Conservation (phyloP, 768 basidiomycete species). For the Leccinellum luteum region DNA sequence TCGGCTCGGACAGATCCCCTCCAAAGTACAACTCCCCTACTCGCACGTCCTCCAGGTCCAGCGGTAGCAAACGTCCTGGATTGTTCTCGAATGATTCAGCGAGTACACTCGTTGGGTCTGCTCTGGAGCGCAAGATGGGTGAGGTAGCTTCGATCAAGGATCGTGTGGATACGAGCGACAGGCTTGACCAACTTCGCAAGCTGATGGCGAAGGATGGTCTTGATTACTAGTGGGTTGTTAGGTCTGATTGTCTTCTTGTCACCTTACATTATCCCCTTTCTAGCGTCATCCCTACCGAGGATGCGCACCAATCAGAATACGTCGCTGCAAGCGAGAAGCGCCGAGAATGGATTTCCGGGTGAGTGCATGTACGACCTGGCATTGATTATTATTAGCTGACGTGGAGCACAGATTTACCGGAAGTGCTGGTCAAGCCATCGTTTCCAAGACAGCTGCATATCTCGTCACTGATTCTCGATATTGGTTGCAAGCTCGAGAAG, state of each 20-base stretch:
- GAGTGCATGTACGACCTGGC: conserved; percentile 34
- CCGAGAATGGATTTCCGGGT: conserved; percentile 77
- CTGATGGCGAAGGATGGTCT: conserved; percentile 66
- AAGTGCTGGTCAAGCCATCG: conserved; percentile 67
- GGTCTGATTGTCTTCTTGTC: not conserved
- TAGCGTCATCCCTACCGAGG: conserved; percentile 75
- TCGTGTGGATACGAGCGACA: conserved; percentile 54
- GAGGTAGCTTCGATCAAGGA: conserved; percentile 56
- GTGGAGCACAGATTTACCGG: conserved; percentile 51
- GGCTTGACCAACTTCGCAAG: conserved; percentile 59
- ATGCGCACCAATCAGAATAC: conserved; percentile 83
- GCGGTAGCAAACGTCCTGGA: conserved; percentile 39
- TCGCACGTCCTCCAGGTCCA: conserved; percentile 40
- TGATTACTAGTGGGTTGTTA: conserved; percentile 67
- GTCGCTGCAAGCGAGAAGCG: conserved; percentile 75
- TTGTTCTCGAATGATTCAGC: conserved; percentile 60
- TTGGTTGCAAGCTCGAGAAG: conserved; percentile 72
- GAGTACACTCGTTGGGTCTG: conserved; percentile 74
- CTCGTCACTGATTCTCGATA: conserved; percentile 80
- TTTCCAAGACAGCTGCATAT: conserved; percentile 66
- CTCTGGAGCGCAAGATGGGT: conserved; percentile 64
- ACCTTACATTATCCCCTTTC: conserved; percentile 8
- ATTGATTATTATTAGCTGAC: conserved; percentile 18
- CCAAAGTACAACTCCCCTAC: conserved; percentile 32
- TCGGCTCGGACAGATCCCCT: conserved; percentile 39